Evolutionary conservation across 108 stramenopile genomes (phyloP).

Genomic region (Skeletonema grethae): DNA sequence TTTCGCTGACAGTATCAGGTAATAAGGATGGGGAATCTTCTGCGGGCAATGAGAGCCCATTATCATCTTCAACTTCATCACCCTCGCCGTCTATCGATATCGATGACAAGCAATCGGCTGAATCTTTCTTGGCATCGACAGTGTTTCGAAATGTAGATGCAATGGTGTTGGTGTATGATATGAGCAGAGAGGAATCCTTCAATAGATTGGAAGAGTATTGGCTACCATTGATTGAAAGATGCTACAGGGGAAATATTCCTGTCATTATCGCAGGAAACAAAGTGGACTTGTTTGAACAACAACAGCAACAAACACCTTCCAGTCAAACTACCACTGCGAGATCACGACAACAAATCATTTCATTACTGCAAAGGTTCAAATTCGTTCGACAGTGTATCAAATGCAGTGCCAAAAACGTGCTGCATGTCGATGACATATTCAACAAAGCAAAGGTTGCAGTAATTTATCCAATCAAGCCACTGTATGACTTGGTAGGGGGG

Average conservation of each 20-base stretch:
- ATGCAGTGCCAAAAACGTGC: constrained; percentile 79
- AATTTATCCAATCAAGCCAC: constrained; percentile 66
- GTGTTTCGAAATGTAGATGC: constrained; percentile 63
- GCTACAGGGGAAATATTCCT: constrained; percentile 76
- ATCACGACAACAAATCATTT: constrained; percentile 79
- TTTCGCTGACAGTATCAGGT: constrained; percentile 18
- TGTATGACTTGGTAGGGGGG: constrained; percentile 75
- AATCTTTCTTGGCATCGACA: constrained; percentile 13
- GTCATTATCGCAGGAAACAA: constrained; percentile 87
- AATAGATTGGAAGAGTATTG: constrained; percentile 77
- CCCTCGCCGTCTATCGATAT: constrained; percentile 6
- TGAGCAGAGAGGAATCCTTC: constrained; percentile 76
- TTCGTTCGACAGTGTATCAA: constrained; percentile 87
- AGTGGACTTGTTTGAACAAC: constrained; percentile 66
- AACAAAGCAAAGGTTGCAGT: constrained; percentile 79
- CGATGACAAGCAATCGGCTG: constrained; percentile 12
- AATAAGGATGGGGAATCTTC: constrained; percentile 3
- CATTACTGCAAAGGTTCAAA: constrained; percentile 74
- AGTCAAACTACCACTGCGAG: constrained; percentile 48
- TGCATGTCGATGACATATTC: constrained; percentile 80
- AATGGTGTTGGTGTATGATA: constrained; percentile 81
- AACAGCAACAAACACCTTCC: constrained; percentile 24
- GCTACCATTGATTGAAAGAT: constrained; percentile 80
- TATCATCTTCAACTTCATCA: constrained; percentile 4
- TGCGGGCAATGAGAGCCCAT: neutral